Evolutionary conservation across 352 stramenopile genomes (phyloP).

Genomic region (Saprolegnia diclina): DNA sequence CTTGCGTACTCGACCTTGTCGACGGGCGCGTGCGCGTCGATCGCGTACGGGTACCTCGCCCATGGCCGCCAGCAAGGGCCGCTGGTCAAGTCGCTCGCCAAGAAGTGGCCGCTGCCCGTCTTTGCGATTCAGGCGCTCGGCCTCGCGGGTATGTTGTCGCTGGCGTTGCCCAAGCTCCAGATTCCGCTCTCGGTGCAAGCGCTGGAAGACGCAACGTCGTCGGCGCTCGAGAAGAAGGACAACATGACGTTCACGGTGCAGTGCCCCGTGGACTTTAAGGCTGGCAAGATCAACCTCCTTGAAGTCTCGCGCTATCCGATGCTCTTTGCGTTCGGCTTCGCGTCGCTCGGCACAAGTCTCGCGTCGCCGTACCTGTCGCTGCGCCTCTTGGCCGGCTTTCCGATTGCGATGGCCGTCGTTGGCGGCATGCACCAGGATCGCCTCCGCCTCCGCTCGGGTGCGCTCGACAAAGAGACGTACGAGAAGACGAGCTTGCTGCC

Average conservation of each 20-base stretch:
- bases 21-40: slow-evolving; percentile 20
- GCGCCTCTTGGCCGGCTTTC: slow-evolving; percentile 22
- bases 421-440: slow-evolving; percentile 25
- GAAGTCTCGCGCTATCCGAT: slow-evolving; percentile 24
- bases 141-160: slow-evolving; percentile 14
- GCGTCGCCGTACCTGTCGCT: slow-evolving; percentile 21
- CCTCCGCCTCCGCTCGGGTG: slow-evolving; percentile 16
- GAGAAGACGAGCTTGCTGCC: slow-evolving; percentile 26
- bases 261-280: slow-evolving; percentile 27
- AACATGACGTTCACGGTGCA: slow-evolving; percentile 13
- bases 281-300: slow-evolving; percentile 20
- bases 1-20: slow-evolving; percentile 26
- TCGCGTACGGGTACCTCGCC: slow-evolving; percentile 21
- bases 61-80: slow-evolving; percentile 21
- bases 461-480: slow-evolving; percentile 13
- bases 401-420: slow-evolving; percentile 23
- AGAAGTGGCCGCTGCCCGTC: slow-evolving; percentile 19
- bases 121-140: slow-evolving; percentile 23
- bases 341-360: slow-evolving; percentile 22
- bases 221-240: neutral
- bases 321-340: slow-evolving; percentile 26
- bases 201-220: neutral
- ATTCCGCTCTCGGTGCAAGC: slow-evolving; percentile 4
- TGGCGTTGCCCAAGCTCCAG: slow-evolving; percentile 22
- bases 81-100: slow-evolving; percentile 19